phyloP scores from a whole-genome alignment of 2,329 filamentous ascomycete species.

The Alternaria ventricosa region DNA sequence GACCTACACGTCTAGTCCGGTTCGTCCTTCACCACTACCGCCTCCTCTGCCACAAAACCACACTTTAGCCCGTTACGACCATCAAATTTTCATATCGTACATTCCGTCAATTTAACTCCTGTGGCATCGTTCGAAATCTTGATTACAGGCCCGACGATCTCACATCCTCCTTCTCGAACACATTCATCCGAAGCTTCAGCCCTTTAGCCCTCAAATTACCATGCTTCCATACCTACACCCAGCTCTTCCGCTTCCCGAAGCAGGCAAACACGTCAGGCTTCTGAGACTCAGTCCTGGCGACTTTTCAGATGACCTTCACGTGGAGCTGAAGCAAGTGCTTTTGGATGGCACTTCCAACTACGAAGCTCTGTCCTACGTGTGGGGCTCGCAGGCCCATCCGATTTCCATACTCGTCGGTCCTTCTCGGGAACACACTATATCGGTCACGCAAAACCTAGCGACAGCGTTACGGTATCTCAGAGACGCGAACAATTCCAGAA shows the following conservation, averaged over 20 bases:
- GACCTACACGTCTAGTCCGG: background rate
- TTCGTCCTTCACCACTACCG: background rate
- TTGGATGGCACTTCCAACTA: background rate
- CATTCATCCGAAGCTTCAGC: background rate
- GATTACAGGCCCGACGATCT: background rate
- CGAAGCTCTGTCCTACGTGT: background rate
- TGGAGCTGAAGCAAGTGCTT: background rate
- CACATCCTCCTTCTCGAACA: background rate
- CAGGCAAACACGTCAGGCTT: background rate
- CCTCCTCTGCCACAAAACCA: background rate
- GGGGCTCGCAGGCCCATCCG: background rate
- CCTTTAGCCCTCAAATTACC: accelerated
- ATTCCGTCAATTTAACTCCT: no score
- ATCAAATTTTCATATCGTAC: no score
- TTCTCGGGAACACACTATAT: background rate
- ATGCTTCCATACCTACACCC: background rate
- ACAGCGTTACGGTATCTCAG: background rate
- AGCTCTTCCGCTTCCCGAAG: background rate
- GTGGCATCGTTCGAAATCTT: no score
- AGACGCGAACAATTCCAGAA: background rate
- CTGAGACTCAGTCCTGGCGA: background rate
- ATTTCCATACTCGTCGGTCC: background rate
- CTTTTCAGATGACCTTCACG: background rate
- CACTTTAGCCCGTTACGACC: background rate
- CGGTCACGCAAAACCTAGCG: background rate